Evolutionary conservation across 495 filamentous ascomycete species (phyloP).

Genomic region (Annulohypoxylon maeteangense): DNA sequence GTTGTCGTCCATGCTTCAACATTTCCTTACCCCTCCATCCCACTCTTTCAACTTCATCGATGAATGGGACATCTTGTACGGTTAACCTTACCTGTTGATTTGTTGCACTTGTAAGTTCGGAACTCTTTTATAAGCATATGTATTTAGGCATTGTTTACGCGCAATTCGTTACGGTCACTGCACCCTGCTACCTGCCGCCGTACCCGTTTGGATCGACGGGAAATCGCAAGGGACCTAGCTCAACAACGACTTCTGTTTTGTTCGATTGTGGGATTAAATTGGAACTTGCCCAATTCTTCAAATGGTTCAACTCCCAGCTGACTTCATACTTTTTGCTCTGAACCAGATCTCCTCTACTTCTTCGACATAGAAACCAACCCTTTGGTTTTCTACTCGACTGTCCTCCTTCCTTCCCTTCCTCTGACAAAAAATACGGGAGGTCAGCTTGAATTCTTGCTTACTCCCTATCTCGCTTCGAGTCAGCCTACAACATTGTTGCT

Average conservation of each 20-base stretch:
- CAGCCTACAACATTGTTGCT: constrained; percentile 16
- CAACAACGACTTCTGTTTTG: constrained; percentile 33
- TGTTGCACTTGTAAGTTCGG: constrained; percentile 22
- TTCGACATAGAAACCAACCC: neutral
- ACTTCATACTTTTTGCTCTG: constrained; percentile 23
- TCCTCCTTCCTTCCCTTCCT: neutral
- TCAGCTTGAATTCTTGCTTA: constrained; percentile 26
- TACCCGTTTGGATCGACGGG: constrained; percentile 32
- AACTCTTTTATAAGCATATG: constrained; percentile 37
- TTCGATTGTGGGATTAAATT: constrained; percentile 32
- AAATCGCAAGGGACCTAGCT: constrained; percentile 14
- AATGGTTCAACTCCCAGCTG: constrained; percentile 18
- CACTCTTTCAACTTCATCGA: constrained; percentile 12
- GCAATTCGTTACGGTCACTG: neutral
- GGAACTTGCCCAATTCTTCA: constrained; percentile 21
- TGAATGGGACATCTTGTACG: constrained; percentile 9
- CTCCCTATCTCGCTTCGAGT: constrained; percentile 9
- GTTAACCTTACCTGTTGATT: constrained; percentile 18
- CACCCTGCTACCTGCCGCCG: constrained; percentile 8
- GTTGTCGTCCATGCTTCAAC: constrained; percentile 18
- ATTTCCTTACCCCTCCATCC: constrained; percentile 3
- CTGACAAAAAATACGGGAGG: constrained; percentile 22
- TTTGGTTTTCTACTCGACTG: neutral
- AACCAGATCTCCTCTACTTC: constrained; percentile 14
- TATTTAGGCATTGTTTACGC: constrained; percentile 11